Percentiles rank a stretch among this genome's conserved stretches.
Evolutionary conservation across 495 filamentous ascomycete genomes (phyloP).

Genomic region (Aspergillus leporis): DNA sequence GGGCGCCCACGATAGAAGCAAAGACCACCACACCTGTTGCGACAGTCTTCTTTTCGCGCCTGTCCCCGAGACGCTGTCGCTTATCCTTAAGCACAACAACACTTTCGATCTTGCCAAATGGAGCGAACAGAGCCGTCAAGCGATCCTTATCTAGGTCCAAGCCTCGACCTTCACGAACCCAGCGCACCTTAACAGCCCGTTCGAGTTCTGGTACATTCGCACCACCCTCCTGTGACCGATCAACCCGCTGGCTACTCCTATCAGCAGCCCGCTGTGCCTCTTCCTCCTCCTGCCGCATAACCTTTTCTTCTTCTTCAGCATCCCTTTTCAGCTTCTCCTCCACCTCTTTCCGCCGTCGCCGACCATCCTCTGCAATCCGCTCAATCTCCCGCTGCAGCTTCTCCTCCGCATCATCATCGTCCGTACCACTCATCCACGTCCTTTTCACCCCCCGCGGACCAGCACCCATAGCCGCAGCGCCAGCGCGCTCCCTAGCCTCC

Average conservation of each 20-base stretch:
- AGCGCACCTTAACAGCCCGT: conserved; percentile 60
- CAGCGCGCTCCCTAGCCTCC: conserved; percentile 59
- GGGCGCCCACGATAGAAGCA: conserved; percentile 58
- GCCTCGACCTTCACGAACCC: conserved; percentile 50
- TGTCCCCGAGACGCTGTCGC: conserved; percentile 48
- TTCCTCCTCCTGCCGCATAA: conserved; percentile 37
- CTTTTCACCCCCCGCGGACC: conserved; percentile 45
- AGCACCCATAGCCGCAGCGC: conserved; percentile 28
- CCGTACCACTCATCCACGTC: conserved; percentile 42
- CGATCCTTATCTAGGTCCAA: conserved; percentile 45
- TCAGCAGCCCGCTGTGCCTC: conserved; percentile 33
- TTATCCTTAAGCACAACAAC: conserved; percentile 56
- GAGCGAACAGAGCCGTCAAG: conserved; percentile 46
- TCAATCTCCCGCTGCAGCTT: conserved; percentile 60
- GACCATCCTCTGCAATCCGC: conserved; percentile 64
- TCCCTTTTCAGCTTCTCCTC: conserved; percentile 50
- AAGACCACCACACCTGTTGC: conserved; percentile 59
- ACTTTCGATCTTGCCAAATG: conserved; percentile 59
- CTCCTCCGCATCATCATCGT: conserved; percentile 56
- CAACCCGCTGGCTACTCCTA: conserved; percentile 37
- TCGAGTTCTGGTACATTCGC: conserved; percentile 56
- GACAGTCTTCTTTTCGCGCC: conserved; percentile 54
- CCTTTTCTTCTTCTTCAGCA: conserved; percentile 50
- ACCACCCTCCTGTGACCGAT: conserved; percentile 41
- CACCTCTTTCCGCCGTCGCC: conserved; percentile 50